Evolutionary conservation across 2,329 filamentous ascomycete genomes (phyloP), one percentile per base, ranked within the genome.

Genomic region (Sclerotinia trifoliorum): DNA sequence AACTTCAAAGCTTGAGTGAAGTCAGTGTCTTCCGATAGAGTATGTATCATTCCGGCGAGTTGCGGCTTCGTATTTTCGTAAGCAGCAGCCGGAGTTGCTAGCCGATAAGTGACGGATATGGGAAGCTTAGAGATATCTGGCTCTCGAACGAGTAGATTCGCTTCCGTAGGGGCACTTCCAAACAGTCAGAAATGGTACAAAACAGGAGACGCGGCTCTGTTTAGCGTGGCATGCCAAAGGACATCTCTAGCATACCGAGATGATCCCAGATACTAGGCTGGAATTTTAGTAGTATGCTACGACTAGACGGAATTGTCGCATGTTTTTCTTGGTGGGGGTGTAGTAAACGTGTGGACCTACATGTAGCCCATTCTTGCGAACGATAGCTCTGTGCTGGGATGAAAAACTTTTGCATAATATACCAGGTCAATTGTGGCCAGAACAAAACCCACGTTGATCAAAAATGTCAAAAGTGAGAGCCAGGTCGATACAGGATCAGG

Each of bases 311-410:
- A 42, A 35, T 35, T 35, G 46, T 39, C 15, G 60, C 32, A 15
- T 63, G 48, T 44, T 15, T 42, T 42, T 42, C 15, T 42, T 42
- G 39, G 39, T 42, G n/a, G 35, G 13, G 19, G 19, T 39, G 11
- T 5, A 15, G 19, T 48, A 29, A 32, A 39, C 19, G 39, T 39
- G 24, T 35, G 15, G 29, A 67, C 65, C n/a, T 67, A 67, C 65
- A 98, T 90, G 77, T 94, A 94, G 35, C 95, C 95, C 21, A 97
- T 82, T 11, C 95, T 86, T 52, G 92, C 91, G 78, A 99, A 96
- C 0, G 93, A 92, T 15, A 97, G 81, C 72, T 96, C 88, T 39
- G 91, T 81, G 35, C 84, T 88, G 5, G 90, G 88, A 78, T 96
- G 84, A 46, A 90, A 85, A 69, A 89, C 78, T 15, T 87, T 86